Conservation (phyloP, 305 asterid genomes). For the Euphrasia arctica region DNA sequence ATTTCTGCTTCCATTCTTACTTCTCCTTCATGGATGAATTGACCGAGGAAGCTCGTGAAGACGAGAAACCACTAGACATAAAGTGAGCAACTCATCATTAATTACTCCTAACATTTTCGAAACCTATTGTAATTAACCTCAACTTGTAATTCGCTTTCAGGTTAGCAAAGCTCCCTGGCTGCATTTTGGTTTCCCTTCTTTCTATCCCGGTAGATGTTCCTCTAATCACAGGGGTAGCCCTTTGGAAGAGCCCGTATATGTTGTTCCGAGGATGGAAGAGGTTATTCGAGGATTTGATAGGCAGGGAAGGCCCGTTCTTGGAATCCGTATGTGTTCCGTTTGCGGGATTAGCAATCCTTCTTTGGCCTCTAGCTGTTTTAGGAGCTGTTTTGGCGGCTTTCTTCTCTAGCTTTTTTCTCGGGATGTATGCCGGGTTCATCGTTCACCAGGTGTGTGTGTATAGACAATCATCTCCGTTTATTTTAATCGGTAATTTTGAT, state of each 20-base stretch:
- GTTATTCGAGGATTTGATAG: constrained; percentile 70
- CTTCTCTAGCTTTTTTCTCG: constrained; percentile 72
- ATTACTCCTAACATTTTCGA: neutral
- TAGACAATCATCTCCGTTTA: neutral
- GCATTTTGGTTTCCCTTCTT: constrained; percentile 60
- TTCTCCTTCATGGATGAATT: constrained; percentile 91
- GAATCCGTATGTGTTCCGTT: constrained; percentile 88
- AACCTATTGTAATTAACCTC: neutral
- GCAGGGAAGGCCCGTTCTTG: constrained; percentile 91
- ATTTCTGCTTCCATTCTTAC: constrained; percentile 91
- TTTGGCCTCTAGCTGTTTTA: constrained; percentile 87
- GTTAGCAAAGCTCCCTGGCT: constrained; percentile 58
- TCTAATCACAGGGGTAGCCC: constrained; percentile 64
- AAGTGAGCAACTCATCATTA: constrained; percentile 39
- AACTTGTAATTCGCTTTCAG: constrained; percentile 30
- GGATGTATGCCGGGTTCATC: constrained; percentile 68
- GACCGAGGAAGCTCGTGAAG: constrained; percentile 47
- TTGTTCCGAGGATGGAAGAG: constrained; percentile 86
- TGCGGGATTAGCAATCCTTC: constrained; percentile 79
- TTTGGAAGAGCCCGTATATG: constrained; percentile 95
- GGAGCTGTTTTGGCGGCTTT: constrained; percentile 64
- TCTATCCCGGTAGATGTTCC: constrained; percentile 66
- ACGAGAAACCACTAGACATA: constrained; percentile 64
- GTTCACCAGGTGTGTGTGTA: constrained; percentile 59
- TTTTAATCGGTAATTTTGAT: neutral